A percentile compares a stretch with the other conserved stretches of the same genome.
Evolutionary conservation across 2,329 filamentous ascomycete species (phyloP).

Genomic region (Rhynchosporium secalis): DNA sequence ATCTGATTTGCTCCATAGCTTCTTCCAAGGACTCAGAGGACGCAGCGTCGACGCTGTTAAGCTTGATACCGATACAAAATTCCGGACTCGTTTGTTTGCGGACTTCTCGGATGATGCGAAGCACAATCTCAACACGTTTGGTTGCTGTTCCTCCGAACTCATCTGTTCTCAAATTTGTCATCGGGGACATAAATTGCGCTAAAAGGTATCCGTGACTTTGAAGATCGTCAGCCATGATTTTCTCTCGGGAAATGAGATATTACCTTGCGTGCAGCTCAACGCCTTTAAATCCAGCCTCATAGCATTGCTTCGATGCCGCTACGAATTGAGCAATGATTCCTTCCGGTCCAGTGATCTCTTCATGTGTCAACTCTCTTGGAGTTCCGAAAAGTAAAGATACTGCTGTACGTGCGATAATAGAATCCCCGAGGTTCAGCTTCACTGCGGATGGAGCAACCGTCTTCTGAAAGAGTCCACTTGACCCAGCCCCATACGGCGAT

Average conservation of each 20-base stretch:
- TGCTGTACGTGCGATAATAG: constrained; percentile 38
- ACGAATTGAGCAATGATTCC: constrained; percentile 54
- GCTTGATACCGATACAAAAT: constrained; percentile 55
- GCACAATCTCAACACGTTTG: constrained; percentile 66
- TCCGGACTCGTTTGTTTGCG: constrained; percentile 41
- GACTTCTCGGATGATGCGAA: constrained; percentile 66
- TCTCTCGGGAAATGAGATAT: not conserved
- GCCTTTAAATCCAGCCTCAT: constrained; percentile 53
- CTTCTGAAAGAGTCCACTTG: constrained; percentile 42
- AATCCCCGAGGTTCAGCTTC: constrained; percentile 45
- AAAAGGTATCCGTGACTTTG: constrained; percentile 69
- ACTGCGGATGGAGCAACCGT: constrained; percentile 48
- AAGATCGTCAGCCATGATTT: no score
- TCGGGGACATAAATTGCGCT: constrained; percentile 66
- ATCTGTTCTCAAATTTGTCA: constrained; percentile 66
- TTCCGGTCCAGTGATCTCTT: constrained; percentile 49
- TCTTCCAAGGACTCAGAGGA: constrained; percentile 47
- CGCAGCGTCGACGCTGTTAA: constrained; percentile 56
- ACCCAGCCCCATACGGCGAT: constrained; percentile 44
- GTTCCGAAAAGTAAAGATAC: constrained; percentile 49
- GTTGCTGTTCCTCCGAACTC: constrained; percentile 67
- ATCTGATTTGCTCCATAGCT: constrained; percentile 57
- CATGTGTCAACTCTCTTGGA: constrained; percentile 55
- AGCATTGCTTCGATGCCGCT: constrained; percentile 50
- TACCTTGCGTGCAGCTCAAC: constrained; percentile 52